Evolutionary conservation across 305 asterid genomes (phyloP), one percentile per base, ranked within the genome.

Genomic region (Stenogyne calaminthoides): DNA sequence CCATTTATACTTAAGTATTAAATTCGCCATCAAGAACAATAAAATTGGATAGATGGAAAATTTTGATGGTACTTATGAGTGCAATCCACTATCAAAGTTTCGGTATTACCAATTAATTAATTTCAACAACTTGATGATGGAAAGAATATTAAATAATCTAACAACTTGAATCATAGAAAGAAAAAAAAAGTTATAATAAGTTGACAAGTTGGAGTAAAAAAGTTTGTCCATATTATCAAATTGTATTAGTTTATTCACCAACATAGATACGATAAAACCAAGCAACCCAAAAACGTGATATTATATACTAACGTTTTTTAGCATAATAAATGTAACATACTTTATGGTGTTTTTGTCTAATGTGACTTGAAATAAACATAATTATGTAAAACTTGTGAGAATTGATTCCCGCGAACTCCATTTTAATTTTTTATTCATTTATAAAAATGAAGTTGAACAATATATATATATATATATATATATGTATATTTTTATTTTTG

Each of bases 211-310:
- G 64, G 5, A 36, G 29, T 19, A n/a, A 36, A 63, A 51, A 54
- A 34, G 8, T 56, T 58, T 71, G 71, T 79, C 62, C 34, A 54
- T 52, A 59, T 59, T 64, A 39, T 72, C 80, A 79, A 75, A 57
- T 79, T 65, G 80, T 76, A 65, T 18, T 76, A 46, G 44, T 60
- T 76, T 51, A 49, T 59, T 44, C 36, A 60, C 59, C 76, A 60
- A 77, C 66, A 58, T 19, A 75, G 68, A 75, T 75, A 65, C 55
- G 49, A 74, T 52, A 55, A 46, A 14, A 67, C 14, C 19, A 59
- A 3, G 27, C 71, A 47, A 36, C 46, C 67, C n/a, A 56, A 6
- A 3, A 62, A 73, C 44, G 20, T 8, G 79, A 69, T 39, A 9
- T 39, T 49, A n/a, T 47, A 14, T 54, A 16, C 16, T 52, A 3